A percentile compares a stretch with the other conserved stretches of the same genome.
These are phyloP conservation scores for Austroboletus eburneus DNA, from an alignment of 768 basidiomycete genomes.

Conservation along the genomic window DNA sequence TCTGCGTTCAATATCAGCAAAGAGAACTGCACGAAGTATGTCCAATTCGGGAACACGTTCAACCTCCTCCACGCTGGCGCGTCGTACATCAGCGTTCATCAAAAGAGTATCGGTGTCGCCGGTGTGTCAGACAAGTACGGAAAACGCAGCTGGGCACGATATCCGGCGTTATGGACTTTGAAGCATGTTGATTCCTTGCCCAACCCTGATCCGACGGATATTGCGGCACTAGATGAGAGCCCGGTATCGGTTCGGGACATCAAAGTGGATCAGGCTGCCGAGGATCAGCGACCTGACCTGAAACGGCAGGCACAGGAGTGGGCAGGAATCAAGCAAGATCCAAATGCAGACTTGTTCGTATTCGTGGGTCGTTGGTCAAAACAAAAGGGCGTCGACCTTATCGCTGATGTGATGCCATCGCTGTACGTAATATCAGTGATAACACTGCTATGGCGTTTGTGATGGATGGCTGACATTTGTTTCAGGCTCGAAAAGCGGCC, in stretches of 20 bases:
- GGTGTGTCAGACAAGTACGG: slow-evolving; percentile 98
- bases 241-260: slow-evolving; percentile 70
- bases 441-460: too few relatives aligned
- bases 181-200: slow-evolving; percentile 94
- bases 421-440: slow-evolving; percentile 47
- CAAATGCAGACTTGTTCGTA: slow-evolving; percentile 86
- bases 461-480: too few relatives aligned
- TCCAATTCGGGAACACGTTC: slow-evolving; percentile 97
- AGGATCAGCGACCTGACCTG: slow-evolving; percentile 84
- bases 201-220: slow-evolving; percentile 93
- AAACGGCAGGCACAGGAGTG: slow-evolving; percentile 95
- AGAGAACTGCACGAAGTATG: slow-evolving; percentile 93
- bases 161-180: slow-evolving; percentile 93
- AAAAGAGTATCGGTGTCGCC: slow-evolving; percentile 90
- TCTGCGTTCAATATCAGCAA: slow-evolving; percentile 98
- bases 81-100: slow-evolving; percentile 87
- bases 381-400: slow-evolving; percentile 96
- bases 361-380: slow-evolving; percentile 99
- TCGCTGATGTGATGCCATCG: slow-evolving; percentile 91
- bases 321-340: slow-evolving; percentile 91
- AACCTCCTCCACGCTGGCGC: slow-evolving; percentile 92
- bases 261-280: slow-evolving; percentile 72
- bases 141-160: slow-evolving; percentile 94
- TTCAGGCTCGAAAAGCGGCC: slow-evolving; percentile 78
- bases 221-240: slow-evolving; percentile 83